phyloP scores from a whole-genome alignment of 1,284 basidiomycete species.

The Ustanciosporium gigantosporum region DNA sequence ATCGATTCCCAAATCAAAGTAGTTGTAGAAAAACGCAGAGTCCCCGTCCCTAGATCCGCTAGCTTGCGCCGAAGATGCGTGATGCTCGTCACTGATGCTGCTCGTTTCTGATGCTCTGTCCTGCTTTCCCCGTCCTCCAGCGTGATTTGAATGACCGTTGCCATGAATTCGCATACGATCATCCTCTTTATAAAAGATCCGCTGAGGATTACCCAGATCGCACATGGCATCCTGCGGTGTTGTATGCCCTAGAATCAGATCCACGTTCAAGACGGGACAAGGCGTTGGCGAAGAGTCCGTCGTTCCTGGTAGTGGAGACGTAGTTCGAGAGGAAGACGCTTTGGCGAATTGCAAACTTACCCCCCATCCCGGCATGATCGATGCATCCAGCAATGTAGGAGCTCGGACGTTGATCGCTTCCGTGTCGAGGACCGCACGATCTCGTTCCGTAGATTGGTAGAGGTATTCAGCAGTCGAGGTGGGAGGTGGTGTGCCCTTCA shows the following conservation, averaged over 20 bases:
- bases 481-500: conserved; percentile 22
- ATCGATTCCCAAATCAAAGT: conserved; percentile 44
- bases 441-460: conserved; percentile 18
- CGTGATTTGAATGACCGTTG: no score
- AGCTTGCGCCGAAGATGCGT: no score
- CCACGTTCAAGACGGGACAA: conserved; percentile 3
- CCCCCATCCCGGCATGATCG: conserved; percentile 10
- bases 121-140: not conserved
- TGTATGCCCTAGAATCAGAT: conserved; percentile 24
- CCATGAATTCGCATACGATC: conserved; percentile 38
- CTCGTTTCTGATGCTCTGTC: conserved; percentile 6
- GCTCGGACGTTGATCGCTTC: conserved; percentile 30
- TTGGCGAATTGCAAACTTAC: conserved; percentile 21
- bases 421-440: conserved; percentile 24
- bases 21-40: conserved; percentile 45
- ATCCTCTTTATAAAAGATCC: conserved; percentile 41
- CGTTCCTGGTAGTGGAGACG: conserved; percentile 3
- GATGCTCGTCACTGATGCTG: no score
- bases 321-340: not conserved
- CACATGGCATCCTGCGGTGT: conserved; percentile 39
- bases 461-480: conserved; percentile 12
- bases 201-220: conserved; percentile 32
- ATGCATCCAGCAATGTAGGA: conserved; percentile 11
- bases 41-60: no score
- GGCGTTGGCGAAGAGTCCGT: not conserved